A percentile compares a stretch with the other conserved stretches of the same genome.
Conservation (phyloP, 805 yeast genomes). For the Ogataea pini region DNA sequence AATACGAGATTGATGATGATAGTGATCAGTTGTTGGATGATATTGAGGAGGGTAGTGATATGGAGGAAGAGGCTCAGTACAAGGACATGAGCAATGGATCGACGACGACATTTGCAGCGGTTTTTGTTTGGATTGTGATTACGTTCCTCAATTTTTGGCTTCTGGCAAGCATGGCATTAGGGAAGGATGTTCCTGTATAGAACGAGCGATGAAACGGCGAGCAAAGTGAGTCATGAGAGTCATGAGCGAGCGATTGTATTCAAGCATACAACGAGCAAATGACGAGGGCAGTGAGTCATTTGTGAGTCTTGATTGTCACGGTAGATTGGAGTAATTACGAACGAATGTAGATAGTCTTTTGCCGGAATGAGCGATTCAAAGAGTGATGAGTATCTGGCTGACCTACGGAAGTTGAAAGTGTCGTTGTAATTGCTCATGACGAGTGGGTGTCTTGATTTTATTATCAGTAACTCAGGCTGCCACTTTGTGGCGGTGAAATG, state of each 20-base stretch:
- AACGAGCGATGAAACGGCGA: neutral
- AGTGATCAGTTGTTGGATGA: neutral
- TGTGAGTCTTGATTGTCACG: too few relatives aligned
- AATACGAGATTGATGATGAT: neutral
- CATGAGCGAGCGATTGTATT: neutral
- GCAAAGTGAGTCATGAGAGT: neutral
- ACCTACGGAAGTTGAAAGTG: too few relatives aligned
- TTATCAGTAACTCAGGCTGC: too few relatives aligned
- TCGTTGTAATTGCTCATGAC: too few relatives aligned
- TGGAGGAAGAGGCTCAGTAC: slow-evolving; percentile 24
- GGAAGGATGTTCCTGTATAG: slow-evolving; percentile 33
- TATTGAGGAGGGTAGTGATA: slow-evolving; percentile 10
- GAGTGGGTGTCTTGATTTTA: too few relatives aligned
- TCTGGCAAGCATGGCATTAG: slow-evolving; percentile 42
- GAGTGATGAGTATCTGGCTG: too few relatives aligned
- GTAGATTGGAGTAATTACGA: too few relatives aligned
- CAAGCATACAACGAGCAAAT: too few relatives aligned
- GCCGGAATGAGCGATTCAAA: too few relatives aligned
- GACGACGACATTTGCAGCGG: slow-evolving; percentile 52
- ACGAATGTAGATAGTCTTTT: too few relatives aligned
- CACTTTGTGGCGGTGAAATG: neutral
- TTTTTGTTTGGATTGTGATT: slow-evolving; percentile 68
- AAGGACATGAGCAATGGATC: slow-evolving; percentile 74
- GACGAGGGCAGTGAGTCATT: too few relatives aligned
- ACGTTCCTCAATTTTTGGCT: slow-evolving; percentile 72